These are phyloP conservation scores for Solanum bulbocastanum DNA, from an alignment of 257 asterid genomes.

Conservation along the genomic window DNA sequence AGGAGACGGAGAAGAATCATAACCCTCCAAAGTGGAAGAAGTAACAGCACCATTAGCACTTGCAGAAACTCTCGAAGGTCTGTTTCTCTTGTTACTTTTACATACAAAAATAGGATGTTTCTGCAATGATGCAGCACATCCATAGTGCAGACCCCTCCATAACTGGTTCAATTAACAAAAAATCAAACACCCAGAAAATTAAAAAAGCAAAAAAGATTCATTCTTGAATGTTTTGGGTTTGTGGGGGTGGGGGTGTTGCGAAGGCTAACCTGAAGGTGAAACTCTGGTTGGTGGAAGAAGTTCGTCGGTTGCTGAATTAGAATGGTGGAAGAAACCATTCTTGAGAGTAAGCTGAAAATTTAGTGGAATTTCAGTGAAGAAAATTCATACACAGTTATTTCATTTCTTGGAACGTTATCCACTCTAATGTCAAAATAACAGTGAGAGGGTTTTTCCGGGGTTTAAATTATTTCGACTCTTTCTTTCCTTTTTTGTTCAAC, in stretches of 20 bases:
- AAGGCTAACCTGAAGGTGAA: not conserved
- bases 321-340: not conserved
- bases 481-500: no score
- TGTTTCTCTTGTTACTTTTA: slow-evolving; percentile 16
- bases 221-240: not conserved
- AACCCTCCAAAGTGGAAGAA: slow-evolving; percentile 1
- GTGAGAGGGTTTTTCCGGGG: not conserved
- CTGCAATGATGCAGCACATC: not conserved
- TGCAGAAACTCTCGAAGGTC: slow-evolving; percentile 13
- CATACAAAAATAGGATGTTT: slow-evolving; percentile 11
- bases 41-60: slow-evolving; percentile 21
- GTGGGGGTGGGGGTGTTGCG: not conserved
- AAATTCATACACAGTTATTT: not conserved
- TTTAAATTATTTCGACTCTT: not conserved
- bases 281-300: not conserved
- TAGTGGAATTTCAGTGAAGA: not conserved
- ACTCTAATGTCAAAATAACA: not conserved
- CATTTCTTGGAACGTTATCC: not conserved
- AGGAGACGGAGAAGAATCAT: slow-evolving; percentile 23
- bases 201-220: not conserved
- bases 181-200: not conserved
- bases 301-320: not conserved
- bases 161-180: slow-evolving; percentile 9
- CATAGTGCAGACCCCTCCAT: slow-evolving; percentile 10
- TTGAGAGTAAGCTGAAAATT: not conserved